phyloP scores from a whole-genome alignment of 2,329 filamentous ascomycete genomes.

The Ophiocordyceps camponoti-rufipedis region DNA sequence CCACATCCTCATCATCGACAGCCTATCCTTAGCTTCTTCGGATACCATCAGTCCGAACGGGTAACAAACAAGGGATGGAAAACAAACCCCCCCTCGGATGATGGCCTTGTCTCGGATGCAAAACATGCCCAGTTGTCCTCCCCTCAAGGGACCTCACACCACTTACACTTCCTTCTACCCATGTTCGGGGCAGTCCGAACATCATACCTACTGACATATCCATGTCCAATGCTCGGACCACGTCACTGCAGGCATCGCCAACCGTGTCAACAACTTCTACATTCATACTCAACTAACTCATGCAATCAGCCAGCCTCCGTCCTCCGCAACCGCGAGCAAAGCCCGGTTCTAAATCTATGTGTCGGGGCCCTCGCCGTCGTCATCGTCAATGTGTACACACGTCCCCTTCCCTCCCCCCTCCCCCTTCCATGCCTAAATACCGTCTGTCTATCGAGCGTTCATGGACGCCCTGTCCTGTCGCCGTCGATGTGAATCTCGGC shows the following conservation, averaged over 20 bases:
- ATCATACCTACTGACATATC: too few species aligned
- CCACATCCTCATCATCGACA: background rate
- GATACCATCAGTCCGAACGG: background rate
- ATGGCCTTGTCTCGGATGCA: background rate
- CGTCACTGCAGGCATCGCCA: too few species aligned
- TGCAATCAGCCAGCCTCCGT: background rate
- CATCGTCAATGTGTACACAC: background rate
- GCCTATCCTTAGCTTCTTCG: background rate
- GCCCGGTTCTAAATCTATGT: background rate
- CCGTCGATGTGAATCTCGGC: conserved; percentile 31
- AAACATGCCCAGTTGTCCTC: background rate
- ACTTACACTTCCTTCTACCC: too few species aligned
- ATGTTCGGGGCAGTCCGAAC: too few species aligned
- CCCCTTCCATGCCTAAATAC: too few species aligned
- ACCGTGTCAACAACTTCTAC: background rate
- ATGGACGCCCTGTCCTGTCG: conserved; percentile 1
- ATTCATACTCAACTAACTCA: conserved; percentile 2
- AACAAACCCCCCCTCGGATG: background rate
- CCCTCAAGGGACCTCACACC: too few species aligned
- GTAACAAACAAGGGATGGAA: background rate
- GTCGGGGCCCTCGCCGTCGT: background rate
- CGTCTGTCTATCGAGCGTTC: too few species aligned
- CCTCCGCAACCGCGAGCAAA: too few species aligned
- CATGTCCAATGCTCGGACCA: too few species aligned
- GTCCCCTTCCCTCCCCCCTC: background rate